These are phyloP conservation scores for barley (Hordeum vulgare) DNA, from an alignment of 176 grass and related monocot genomes.

Conservation along the genomic window DNA sequence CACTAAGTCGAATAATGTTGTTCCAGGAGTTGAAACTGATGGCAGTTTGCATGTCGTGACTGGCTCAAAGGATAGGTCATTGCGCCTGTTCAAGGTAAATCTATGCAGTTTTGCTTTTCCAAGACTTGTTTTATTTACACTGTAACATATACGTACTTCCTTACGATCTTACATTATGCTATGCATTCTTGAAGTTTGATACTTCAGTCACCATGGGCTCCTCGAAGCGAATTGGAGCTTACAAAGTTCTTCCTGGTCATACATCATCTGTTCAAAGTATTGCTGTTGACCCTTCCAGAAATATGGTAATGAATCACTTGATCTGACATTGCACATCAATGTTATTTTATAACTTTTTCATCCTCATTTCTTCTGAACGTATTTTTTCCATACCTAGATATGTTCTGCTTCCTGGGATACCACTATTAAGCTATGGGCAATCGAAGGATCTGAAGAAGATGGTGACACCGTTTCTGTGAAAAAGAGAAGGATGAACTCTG, in stretches of 20 bases:
- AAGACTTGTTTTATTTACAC: not conserved
- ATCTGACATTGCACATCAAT: not conserved
- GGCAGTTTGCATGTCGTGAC: slow-evolving; percentile 58
- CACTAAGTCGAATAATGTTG: slow-evolving; percentile 23
- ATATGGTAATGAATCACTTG: slow-evolving; percentile 57
- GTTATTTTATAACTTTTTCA: slow-evolving; percentile 1
- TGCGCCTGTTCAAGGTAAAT: slow-evolving; percentile 85
- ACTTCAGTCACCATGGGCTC: slow-evolving; percentile 34
- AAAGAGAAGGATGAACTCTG: slow-evolving; percentile 60
- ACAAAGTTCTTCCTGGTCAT: slow-evolving; percentile 78
- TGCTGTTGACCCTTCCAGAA: slow-evolving; percentile 43
- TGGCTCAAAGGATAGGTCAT: slow-evolving; percentile 82
- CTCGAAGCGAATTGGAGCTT: slow-evolving; percentile 49
- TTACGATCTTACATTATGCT: slow-evolving; percentile 22
- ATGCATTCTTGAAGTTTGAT: slow-evolving; percentile 47
- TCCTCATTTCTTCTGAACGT: not conserved
- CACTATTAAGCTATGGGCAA: slow-evolving; percentile 82
- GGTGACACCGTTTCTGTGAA: slow-evolving; percentile 69
- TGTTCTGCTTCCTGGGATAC: slow-evolving; percentile 97
- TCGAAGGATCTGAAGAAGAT: slow-evolving; percentile 63
- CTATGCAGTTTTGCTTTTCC: not conserved
- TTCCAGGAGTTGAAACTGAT: slow-evolving; percentile 49
- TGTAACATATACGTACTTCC: not conserved
- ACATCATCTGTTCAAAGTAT: slow-evolving; percentile 76
- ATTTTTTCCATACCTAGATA: slow-evolving; percentile 43